Evolutionary conservation across 768 basidiomycete genomes (phyloP).

Genomic region (Podaxis sp.): DNA sequence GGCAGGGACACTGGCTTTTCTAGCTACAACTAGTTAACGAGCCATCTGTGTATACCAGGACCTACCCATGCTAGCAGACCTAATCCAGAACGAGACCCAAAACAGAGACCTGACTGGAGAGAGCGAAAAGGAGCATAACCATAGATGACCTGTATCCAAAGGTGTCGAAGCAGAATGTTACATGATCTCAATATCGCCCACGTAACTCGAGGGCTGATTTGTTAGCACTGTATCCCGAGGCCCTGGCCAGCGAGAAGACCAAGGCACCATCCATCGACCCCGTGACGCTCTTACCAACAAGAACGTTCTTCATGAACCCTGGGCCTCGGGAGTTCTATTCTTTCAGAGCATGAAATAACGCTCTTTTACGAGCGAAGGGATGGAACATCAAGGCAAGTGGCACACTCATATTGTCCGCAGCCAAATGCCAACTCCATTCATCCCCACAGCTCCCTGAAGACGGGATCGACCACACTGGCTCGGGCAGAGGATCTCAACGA

Average conservation of each 20-base stretch:
- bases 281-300: not conserved
- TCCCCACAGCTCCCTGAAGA: not conserved
- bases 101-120: not conserved
- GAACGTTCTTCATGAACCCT: not conserved
- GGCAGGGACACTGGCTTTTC: no score
- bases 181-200: no score
- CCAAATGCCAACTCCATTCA: not conserved
- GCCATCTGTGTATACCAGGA: not conserved
- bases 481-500: conserved; percentile 22
- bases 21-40: not conserved
- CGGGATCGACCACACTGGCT: not conserved
- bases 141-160: no score
- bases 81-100: not conserved
- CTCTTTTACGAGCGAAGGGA: not conserved
- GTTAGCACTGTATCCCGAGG: no score
- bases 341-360: not conserved
- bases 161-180: no score
- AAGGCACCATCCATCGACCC: not conserved
- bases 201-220: no score
- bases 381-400: not conserved
- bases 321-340: not conserved
- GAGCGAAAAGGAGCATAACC: no score
- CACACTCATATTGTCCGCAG: not conserved
- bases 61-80: not conserved
- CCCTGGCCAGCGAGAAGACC: not conserved